Base-by-base conservation (phyloP, 2,329 filamentous ascomycete genomes). In the Thielaviopsis ethacetica region DNA sequence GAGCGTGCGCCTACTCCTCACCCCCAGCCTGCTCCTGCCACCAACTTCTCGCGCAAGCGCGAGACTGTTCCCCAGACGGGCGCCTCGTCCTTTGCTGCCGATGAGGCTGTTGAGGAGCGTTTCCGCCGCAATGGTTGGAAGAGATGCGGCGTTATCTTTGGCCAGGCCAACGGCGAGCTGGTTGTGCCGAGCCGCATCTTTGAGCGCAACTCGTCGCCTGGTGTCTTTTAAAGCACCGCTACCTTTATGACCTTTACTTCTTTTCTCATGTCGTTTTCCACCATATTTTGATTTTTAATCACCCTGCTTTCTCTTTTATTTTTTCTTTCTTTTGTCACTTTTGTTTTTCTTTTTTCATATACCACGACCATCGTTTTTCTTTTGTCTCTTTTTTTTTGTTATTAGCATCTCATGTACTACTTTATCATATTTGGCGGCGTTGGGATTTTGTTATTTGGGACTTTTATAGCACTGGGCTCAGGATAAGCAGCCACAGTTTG, bases 101-200 rank as follows among this genome's bases (percentile, higher is more conserved):
- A 63, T 58, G 59, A 62, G 60, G 17, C 59, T 54, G 63, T 64
- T 51, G 64, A 65, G 51, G 62, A 64, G 53, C 63, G 63, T 7
- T 59, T 65, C 51, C 64, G 65, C 61, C 64, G 64, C 17, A 62
- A 64, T n/a, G 64, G 64, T 15, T 65, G 65, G 65, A 66, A 66
- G 63, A 59, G 65, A 52, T 61, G 63, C 15, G 65, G 64, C 44
- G 64, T 65, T 34, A 63, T 66, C 57, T 66, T 66, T 51, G 56
- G 62, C 54, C 58, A 63, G 54, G 57, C 60, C 5, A 60, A 56
- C 34, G 51, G 26, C 34, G 49, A 56, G 44, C 44, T 52, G 12
- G 22, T 61, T 22, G 44, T 49, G 44, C 44, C 44, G n/a, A 49
- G n/a, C 44, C 57, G 62, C 19, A 59, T 60, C 12, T 58, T 63